Base-by-base conservation (phyloP, 2,329 filamentous ascomycete species). In the Colletotrichum costaricense region DNA sequence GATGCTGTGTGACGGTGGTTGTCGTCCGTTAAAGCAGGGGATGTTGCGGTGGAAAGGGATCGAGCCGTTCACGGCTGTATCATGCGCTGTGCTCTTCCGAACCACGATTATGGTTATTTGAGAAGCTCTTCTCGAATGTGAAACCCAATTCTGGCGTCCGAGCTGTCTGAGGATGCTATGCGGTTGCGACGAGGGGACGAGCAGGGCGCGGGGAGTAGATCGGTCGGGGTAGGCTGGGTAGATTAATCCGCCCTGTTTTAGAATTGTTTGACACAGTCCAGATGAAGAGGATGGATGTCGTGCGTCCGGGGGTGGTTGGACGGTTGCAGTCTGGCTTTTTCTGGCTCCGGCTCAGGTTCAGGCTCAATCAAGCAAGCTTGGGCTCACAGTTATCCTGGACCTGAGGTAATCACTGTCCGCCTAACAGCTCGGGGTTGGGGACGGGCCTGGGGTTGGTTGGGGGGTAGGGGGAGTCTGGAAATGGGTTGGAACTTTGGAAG, bases 111-210 rank as follows among this genome's bases (percentile, higher is more conserved):
- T 55, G 63, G 26, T 69, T 74, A 59, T 73, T 75, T 67, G 66
- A 38, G 58, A 69, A 62, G 49, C 22, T 56, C 64, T 56, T 73
- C 59, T 56, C 66, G 62, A 65, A 73, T 33, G 69, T 75, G 73
- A 75, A 75, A 75, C 73, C 73, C 42, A 71, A 64, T 70, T 70
- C 63, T 68, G 67, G 71, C 46, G 73, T 70, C 65, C 62, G 66
- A 67, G 73, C 60, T 73, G 73, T 75, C 70, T 65, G 73, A 74
- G 67, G 62, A 75, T 73, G 55, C 60, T 55, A 69, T 73, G 69
- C 66, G 58, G 63, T 49, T 65, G 49, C 69, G 54, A 62, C 38
- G 67, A 72, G 56, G 42, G 38, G 63, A 63, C 22, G 57, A 60
- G 33, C 56, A 68, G 54, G 56, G 62, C 62, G 63, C 52, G 33